Evolutionary conservation across 495 filamentous ascomycete species (phyloP), one percentile per base, ranked within the genome.

Genomic region (Penicillium robsamsonii): DNA sequence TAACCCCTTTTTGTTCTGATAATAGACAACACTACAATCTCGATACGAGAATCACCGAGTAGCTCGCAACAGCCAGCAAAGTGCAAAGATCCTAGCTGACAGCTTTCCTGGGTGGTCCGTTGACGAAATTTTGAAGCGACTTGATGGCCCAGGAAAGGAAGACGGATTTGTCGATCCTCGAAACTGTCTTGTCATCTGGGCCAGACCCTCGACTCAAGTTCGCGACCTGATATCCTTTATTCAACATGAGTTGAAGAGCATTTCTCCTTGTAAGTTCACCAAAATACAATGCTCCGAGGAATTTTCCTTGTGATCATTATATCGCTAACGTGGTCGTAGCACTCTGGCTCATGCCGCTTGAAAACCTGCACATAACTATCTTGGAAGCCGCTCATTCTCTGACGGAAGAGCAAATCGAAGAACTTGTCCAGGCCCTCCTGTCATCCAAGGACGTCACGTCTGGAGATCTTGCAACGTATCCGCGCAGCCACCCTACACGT

Each of bases 111-210:
- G 86, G 35, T 77, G 92, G 65, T 83, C 76, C 24, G 73, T 91
- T 41, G 92, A 96, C 62, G 80, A 81, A 0, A 83, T 89, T 27
- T 76, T 96, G 1, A 73, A 81, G 17, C 84, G 84, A 46, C 72
- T 96, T 15, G 77, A 83, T 56, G 79, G 87, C 38, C 82, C 79
- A 1, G 66, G 68, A 0, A 73, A 85, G 38, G 81, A 91, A 58
- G 82, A 88, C 31, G 81, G 80, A 4, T 90, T 84, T 64, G 42
- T 74, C 5, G 91, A 96, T 64, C 80, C 84, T 20, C 78, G 91
- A 33, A 75, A 96, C 61, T 94, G 90, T 67, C 76, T 96, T 27
- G 86, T 88, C 1, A 87, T 96, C 64, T 96, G 92, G 92, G 90
- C 87, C 13, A 79, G 90, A 12, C 92, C 92, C 5, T 84, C 91